Evolutionary conservation across 306 rosid species (phyloP).

Genomic region (Vachellia collinsii): DNA sequence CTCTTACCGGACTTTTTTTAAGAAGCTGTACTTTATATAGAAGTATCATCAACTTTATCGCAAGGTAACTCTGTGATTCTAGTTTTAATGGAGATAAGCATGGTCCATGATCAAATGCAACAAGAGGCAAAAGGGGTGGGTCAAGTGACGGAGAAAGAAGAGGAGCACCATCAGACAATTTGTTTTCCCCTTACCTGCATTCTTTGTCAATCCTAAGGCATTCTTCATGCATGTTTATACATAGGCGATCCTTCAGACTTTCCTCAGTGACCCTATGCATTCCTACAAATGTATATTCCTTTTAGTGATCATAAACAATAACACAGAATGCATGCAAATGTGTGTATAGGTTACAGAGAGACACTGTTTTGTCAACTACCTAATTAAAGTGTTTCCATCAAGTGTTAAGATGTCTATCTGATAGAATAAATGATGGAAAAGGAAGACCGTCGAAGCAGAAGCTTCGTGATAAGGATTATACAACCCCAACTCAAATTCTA

Average conservation of each 20-base stretch:
- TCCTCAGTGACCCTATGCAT: constrained; percentile 51
- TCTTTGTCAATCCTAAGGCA: constrained; percentile 64
- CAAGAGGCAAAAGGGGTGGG: constrained; percentile 22
- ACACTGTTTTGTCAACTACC: background rate
- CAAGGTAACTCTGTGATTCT: background rate
- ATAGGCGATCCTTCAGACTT: constrained; percentile 62
- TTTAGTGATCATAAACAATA: background rate
- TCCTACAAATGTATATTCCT: constrained; percentile 45
- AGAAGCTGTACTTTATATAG: background rate
- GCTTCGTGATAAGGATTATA: constrained; percentile 24
- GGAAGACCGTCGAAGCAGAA: background rate
- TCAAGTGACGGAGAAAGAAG: background rate
- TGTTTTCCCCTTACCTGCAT: constrained; percentile 50
- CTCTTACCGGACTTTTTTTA: background rate
- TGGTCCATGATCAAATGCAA: background rate
- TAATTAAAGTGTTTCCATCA: constrained; percentile 11
- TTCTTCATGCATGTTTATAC: constrained; percentile 54
- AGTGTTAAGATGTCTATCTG: background rate
- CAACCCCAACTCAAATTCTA: constrained; percentile 6
- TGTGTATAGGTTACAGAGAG: background rate
- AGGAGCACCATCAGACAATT: background rate
- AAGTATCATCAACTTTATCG: background rate
- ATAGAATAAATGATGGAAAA: constrained; percentile 12
- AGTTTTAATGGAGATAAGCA: constrained; percentile 7
- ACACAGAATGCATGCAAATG: background rate